A percentile compares a stretch with the other conserved stretches of the same genome.
Evolutionary conservation across 2,329 filamentous ascomycete species (phyloP).

Genomic region (Ophiosphaerella narmari): DNA sequence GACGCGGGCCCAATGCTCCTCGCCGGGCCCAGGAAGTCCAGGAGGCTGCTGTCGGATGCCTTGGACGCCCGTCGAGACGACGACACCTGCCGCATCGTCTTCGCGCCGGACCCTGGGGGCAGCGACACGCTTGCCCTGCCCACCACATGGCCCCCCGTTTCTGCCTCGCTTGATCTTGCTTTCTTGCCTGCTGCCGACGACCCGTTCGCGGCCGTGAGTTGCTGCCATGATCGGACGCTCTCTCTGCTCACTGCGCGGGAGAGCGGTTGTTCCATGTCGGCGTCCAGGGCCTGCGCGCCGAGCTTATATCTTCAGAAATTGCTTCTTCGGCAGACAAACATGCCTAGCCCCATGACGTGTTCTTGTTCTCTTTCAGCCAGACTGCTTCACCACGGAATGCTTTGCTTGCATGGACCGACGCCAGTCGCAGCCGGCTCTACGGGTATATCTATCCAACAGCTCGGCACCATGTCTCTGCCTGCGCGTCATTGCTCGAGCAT

Average conservation of each 20-base stretch:
- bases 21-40: slow-evolving; percentile 27
- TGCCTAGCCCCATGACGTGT: slow-evolving; percentile 20
- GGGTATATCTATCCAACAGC: neutral
- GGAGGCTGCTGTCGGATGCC: slow-evolving; percentile 51
- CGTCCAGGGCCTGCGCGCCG: slow-evolving; percentile 10
- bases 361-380: too few relatives aligned
- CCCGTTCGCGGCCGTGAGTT: slow-evolving; percentile 55
- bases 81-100: slow-evolving; percentile 51
- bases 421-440: neutral
- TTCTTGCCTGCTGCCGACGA: slow-evolving; percentile 54
- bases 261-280: slow-evolving; percentile 36
- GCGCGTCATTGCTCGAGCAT: slow-evolving; percentile 18
- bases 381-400: neutral
- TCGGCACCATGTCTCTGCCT: slow-evolving; percentile 2
- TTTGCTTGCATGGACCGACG: too few relatives aligned
- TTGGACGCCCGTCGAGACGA: slow-evolving; percentile 48
- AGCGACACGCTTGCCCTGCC: slow-evolving; percentile 68
- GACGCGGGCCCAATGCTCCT: slow-evolving; percentile 4
- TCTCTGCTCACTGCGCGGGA: slow-evolving; percentile 45
- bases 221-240: slow-evolving; percentile 47
- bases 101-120: slow-evolving; percentile 56
- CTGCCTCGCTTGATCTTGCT: slow-evolving; percentile 63
- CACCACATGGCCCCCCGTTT: slow-evolving; percentile 61
- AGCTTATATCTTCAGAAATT: slow-evolving; percentile 8
- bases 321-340: slow-evolving; percentile 17